These are phyloP conservation scores for Lojkania enalia DNA, from an alignment of 2,329 filamentous ascomycete genomes.

Conservation along the genomic window DNA sequence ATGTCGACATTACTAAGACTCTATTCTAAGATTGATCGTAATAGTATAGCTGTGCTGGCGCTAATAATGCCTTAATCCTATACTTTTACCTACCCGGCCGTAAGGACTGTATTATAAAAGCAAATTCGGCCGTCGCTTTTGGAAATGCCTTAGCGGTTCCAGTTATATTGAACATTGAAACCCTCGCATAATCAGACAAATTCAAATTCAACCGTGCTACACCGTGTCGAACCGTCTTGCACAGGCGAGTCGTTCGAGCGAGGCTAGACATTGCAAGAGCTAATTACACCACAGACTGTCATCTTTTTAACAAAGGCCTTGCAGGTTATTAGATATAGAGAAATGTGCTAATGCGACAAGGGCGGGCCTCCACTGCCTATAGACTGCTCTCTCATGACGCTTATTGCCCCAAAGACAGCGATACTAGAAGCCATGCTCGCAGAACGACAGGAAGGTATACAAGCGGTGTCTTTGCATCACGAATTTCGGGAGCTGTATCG, in stretches of 20 bases:
- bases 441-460: not conserved
- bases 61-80: not conserved
- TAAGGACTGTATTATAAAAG: not conserved
- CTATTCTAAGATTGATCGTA: not conserved
- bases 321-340: not conserved
- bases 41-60: too few relatives aligned
- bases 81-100: not conserved
- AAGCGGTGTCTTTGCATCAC: not conserved
- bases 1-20: not conserved
- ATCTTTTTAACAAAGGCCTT: not conserved
- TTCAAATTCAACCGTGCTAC: not conserved
- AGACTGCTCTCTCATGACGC: not conserved
- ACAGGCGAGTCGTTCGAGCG: not conserved
- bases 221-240: not conserved
- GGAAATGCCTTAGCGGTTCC: not conserved
- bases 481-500: not conserved
- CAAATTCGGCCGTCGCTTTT: not conserved
- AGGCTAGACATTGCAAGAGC: not conserved
- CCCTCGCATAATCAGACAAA: not conserved
- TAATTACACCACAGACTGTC: not conserved
- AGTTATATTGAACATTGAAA: not conserved
- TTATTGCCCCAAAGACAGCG: not conserved
- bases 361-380: not conserved
- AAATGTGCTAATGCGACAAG: not conserved
- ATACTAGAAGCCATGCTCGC: not conserved